These are phyloP conservation scores for Naganishia sp. DNA, from an alignment of 1,284 basidiomycete genomes.

Conservation along the genomic window DNA sequence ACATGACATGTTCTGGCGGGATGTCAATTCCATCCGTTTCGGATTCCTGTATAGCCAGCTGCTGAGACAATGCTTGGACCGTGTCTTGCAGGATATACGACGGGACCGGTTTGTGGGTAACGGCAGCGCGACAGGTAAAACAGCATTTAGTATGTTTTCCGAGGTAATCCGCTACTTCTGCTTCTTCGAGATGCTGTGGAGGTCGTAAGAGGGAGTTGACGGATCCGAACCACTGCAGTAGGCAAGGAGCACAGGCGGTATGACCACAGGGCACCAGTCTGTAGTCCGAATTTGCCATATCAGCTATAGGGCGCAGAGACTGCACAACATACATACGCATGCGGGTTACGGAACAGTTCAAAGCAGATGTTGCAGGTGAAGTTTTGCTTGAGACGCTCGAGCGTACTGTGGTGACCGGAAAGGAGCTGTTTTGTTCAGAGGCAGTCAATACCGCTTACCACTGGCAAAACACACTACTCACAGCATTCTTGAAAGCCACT, in stretches of 20 bases:
- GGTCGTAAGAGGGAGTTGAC: conserved; percentile 42
- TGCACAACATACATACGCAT: conserved; percentile 43
- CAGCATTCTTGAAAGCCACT: background rate
- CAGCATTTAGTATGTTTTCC: conserved; percentile 45
- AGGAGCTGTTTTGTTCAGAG: conserved; percentile 34
- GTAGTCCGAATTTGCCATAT: conserved; percentile 27
- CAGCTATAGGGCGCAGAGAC: too few relatives aligned
- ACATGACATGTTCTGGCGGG: conserved; percentile 38
- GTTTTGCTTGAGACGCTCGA: conserved; percentile 42
- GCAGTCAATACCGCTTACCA: background rate
- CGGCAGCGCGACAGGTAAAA: conserved; percentile 47
- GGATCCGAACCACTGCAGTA: conserved; percentile 48
- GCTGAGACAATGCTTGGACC: conserved; percentile 11
- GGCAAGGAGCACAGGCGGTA: conserved; percentile 47
- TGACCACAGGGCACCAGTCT: conserved; percentile 46
- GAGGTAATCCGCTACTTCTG: background rate
- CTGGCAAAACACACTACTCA: background rate
- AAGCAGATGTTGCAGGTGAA: conserved; percentile 49
- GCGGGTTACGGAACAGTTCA: conserved; percentile 47
- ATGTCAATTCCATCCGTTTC: conserved; percentile 35
- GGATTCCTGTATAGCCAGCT: background rate
- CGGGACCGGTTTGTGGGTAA: conserved; percentile 46
- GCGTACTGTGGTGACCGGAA: conserved; percentile 38
- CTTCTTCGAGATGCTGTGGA: conserved; percentile 30
- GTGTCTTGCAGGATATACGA: conserved; percentile 41